Evolutionary conservation across 192 early-diverging fungal species (phyloP), one percentile per base, ranked within the genome.

Genomic region (Entomortierella lignicola): DNA sequence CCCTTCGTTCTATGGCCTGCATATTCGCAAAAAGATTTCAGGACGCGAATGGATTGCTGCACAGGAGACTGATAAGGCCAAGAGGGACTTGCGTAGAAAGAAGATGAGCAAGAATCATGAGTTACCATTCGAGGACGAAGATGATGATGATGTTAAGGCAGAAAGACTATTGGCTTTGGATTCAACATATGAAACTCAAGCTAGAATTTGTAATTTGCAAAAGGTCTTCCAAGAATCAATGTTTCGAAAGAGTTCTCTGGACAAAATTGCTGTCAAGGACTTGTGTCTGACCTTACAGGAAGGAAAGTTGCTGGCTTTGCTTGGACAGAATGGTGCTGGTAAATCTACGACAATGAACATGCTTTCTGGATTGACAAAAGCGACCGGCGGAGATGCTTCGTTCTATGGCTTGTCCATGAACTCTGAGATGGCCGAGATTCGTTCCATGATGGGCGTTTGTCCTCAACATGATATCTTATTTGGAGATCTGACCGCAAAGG

Each of bases 271-370:
- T 1, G 87, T 89, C 53, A 84, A 85, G 43, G 74, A 82, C 52
- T 55, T 89, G 39, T 80, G 81, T 44, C 25, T 89, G 64, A 86
- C 83, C 0, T 58, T 89, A n/a, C 79, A 85, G 59, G 83, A 88
- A 55, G 87, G 85, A 37, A 85, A 86, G 32, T 72, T 88, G 17
- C 74, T 88, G 39, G 91, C 90, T 8, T 81, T 93, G 30, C 74
- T 92, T 10, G 92, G 93, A 23, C 91, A 92, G 74, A 93, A 92
- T 73, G 91, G 92, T 41, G 91, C 92, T 27, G 92, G 93, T 26
- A 94, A 94, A 71, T 88, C 86, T 21, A 94, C 92, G 1, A 87
- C 92, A n/a, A 93, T 94, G 65, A 85, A 86, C 69, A 94, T 94
- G 69, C 83, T 94, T n/a, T 89, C 91, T 10, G 93, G 93, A 32